Conservation (phyloP, 2,329 filamentous ascomycete genomes). For the Exophiala sideris region DNA sequence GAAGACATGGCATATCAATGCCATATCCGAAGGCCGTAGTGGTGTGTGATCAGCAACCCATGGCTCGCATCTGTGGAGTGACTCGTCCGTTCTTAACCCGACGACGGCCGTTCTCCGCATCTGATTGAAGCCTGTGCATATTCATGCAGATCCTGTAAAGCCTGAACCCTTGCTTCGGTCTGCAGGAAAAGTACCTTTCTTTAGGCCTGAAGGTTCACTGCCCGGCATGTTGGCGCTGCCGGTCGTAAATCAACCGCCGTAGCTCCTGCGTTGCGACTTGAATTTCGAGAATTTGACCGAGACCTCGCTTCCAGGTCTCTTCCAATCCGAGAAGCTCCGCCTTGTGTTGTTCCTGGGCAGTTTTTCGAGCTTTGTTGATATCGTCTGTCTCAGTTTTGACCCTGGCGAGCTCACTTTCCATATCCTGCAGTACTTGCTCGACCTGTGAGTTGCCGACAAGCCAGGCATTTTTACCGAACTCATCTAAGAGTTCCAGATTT, state of each 20-base stretch:
- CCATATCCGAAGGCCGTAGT: neutral
- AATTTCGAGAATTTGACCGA: slow-evolving; percentile 78
- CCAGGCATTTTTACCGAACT: slow-evolving; percentile 87
- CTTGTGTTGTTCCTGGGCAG: slow-evolving; percentile 65
- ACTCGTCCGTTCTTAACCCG: slow-evolving; percentile 12
- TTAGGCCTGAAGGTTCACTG: neutral
- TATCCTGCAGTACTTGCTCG: slow-evolving; percentile 64
- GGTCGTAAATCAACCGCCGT: slow-evolving; percentile 63
- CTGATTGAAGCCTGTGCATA: slow-evolving; percentile 2
- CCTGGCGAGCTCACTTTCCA: slow-evolving; percentile 73
- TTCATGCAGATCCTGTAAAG: neutral
- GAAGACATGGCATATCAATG: too few relatives aligned
- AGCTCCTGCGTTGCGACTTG: slow-evolving; percentile 78
- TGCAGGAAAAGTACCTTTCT: neutral
- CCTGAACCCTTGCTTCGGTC: slow-evolving; percentile 7
- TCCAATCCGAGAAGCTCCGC: slow-evolving; percentile 73
- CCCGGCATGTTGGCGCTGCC: slow-evolving; percentile 27
- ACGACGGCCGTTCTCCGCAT: slow-evolving; percentile 18
- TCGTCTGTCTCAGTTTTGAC: slow-evolving; percentile 67
- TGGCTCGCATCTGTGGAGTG: slow-evolving; percentile 13
- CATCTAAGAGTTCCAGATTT: slow-evolving; percentile 71
- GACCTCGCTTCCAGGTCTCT: slow-evolving; percentile 72
- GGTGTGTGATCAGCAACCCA: neutral
- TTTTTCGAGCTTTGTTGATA: slow-evolving; percentile 67
- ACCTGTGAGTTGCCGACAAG: slow-evolving; percentile 77